Base-by-base conservation (phyloP, 441 rosid genomes). In the Erodium trifolium region DNA sequence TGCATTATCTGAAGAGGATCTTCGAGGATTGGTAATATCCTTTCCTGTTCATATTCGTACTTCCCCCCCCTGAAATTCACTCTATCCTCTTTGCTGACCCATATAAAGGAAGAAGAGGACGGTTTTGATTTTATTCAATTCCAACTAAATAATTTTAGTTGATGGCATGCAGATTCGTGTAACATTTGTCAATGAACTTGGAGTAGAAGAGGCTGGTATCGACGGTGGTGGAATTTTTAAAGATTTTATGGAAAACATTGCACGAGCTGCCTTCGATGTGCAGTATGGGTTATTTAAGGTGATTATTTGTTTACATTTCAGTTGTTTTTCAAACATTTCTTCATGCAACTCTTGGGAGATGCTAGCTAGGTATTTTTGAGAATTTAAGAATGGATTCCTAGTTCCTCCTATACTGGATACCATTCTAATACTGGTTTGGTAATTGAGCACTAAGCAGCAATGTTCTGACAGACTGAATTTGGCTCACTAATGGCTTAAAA, bases 221-320 rank as follows among this genome's bases (percentile, higher is more conserved):
- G 99, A 95, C 81, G 99, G 99, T 69, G 99, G 98, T 74, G 99
- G 98, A 65, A 95, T 95, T 79, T 95, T 95, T 82, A 95, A 95
- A 85, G 99, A 95, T 86, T 95, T 95, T 78, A 92, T 95, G 99
- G 98, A 95, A 78, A 95, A 95, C 74, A 95, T 95, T 68, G 87
- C 95, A 63, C 90, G 91, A 68, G 97, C 99, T 55, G 99, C 98
- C 65, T 95, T 95, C 71, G 96, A 92, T 78, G 93, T 91, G 79
- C 99, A 95, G 77, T 92, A 92, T 78, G 98, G 99, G 60, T 83
- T 95, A 78, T 92, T 95, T 79, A 95, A 95, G 99, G 99, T 92
- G 57, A 63, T 43, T 34, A 49, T 53, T 80, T 14, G n/a, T 63
- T 63, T 63, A 27, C 41, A 63, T 63, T 63, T 31, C 41, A 29